Base-by-base conservation (phyloP, 257 asterid genomes). In the Solanum chmielewskii region DNA sequence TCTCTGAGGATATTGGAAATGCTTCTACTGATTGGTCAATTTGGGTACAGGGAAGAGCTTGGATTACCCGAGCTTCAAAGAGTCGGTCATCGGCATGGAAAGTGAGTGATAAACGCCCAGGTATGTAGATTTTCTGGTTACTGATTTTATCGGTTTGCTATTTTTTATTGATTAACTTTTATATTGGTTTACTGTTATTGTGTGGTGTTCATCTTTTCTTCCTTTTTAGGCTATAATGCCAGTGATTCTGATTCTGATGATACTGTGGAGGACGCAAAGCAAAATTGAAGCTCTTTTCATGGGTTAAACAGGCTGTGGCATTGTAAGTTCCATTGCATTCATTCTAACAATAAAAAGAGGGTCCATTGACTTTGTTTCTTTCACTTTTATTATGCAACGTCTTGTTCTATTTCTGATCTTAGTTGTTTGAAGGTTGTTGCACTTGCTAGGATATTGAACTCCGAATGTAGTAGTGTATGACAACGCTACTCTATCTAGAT, bases 161-260 rank as follows among this genome's bases (percentile, higher is more conserved):
- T 20, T 56, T 56, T 56, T 56, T 56, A 56, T 56, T 20, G 66
- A 56, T 56, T 1, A 56, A 56, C 2, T 56, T 56, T 56, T 56
- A 56, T 56, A 56, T 56, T 56, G 66, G 66, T 56, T 56, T n/a
- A 56, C 66, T 84, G 25, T 69, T 83, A 14, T 49, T 81, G 20
- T 81, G 27, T 49, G 85, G 68, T 80, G 6, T 80, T 80, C 44
- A 47, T 80, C 2, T 31, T 88, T 82, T 85, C 69, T 11, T 56
- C 89, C 62, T 85, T 89, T 73, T 52, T 87, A 97, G 99, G 99
- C 37, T 97, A 94, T 87, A 92, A 96, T 91, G 96, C 91, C 25
- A 96, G 98, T 88, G 99, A 97, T 89, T 96, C 99, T 15, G 99
- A 97, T 93, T 94, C 99, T 2, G 98, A 92, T 33, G 97, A 94